Percentiles rank a stretch among this genome's conserved stretches.
phyloP scores from a whole-genome alignment of 2,329 filamentous ascomycete genomes.

The Colletotrichum sp. region DNA sequence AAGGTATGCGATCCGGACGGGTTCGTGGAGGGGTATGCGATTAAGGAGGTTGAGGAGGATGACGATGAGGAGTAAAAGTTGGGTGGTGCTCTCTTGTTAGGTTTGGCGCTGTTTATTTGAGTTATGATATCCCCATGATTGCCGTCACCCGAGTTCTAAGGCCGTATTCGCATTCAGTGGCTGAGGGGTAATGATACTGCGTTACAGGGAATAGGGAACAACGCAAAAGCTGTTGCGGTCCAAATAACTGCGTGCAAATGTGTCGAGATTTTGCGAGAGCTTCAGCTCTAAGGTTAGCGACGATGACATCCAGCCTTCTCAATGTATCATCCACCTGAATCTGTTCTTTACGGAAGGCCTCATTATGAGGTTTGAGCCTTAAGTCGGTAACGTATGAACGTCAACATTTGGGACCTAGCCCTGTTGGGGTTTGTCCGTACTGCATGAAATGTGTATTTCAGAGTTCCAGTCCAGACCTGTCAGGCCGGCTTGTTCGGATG shows the following conservation, averaged over 20 bases:
- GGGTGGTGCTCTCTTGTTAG: not conserved
- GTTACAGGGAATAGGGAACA: too few species aligned
- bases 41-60: conserved; percentile 42
- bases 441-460: not conserved
- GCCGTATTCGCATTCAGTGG: not conserved
- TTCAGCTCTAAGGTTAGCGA: not conserved
- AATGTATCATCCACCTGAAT: not conserved
- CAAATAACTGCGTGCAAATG: not conserved
- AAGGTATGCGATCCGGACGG: conserved; percentile 75
- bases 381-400: not conserved
- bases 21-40: conserved; percentile 72
- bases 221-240: not conserved
- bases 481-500: not conserved
- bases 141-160: not conserved
- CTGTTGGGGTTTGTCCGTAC: not conserved
- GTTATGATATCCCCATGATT: not conserved
- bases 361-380: not conserved
- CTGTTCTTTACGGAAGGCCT: not conserved
- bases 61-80: conserved; percentile 30
- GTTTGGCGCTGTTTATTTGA: not conserved
- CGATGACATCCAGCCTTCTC: not conserved
- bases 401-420: not conserved
- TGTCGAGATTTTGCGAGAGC: not conserved
- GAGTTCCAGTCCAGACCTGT: not conserved
- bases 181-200: too few species aligned